These are phyloP conservation scores for Rhododendron griersonianum DNA, from an alignment of 148 eudicot species.

Conservation along the genomic window DNA sequence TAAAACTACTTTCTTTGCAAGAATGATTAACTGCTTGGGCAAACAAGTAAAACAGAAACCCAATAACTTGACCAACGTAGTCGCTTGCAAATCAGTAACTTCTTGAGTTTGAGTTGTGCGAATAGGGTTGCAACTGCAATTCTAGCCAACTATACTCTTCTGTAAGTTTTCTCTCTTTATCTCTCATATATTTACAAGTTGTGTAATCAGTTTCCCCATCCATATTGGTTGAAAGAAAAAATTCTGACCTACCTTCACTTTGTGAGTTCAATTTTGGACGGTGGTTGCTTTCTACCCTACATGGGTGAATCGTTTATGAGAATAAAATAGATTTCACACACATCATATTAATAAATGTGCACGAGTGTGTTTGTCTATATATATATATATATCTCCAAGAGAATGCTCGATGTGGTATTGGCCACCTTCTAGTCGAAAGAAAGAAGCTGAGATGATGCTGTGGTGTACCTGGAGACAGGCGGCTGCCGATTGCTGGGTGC, in stretches of 20 bases:
- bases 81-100: not conserved
- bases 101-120: not conserved
- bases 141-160: too few species aligned
- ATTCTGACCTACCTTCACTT: not conserved
- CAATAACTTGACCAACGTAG: not conserved
- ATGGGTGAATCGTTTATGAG: not conserved
- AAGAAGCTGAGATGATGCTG: not conserved
- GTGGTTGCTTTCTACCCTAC: not conserved
- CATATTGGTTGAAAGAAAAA: not conserved
- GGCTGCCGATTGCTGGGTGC: not conserved
- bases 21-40: not conserved
- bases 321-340: not conserved
- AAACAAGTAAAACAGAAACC: not conserved
- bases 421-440: too few species aligned
- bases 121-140: not conserved
- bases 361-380: too few species aligned
- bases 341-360: not conserved
- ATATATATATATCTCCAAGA: too few species aligned
- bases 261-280: not conserved
- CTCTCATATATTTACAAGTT: too few species aligned
- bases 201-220: not conserved
- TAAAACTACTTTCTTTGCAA: not conserved
- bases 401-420: too few species aligned
- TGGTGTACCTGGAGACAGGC: not conserved
- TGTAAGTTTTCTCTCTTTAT: too few species aligned